Base-by-base conservation (phyloP, 2,329 filamentous ascomycete species). In the Ophiocordyceps camponoti-leonardi region DNA sequence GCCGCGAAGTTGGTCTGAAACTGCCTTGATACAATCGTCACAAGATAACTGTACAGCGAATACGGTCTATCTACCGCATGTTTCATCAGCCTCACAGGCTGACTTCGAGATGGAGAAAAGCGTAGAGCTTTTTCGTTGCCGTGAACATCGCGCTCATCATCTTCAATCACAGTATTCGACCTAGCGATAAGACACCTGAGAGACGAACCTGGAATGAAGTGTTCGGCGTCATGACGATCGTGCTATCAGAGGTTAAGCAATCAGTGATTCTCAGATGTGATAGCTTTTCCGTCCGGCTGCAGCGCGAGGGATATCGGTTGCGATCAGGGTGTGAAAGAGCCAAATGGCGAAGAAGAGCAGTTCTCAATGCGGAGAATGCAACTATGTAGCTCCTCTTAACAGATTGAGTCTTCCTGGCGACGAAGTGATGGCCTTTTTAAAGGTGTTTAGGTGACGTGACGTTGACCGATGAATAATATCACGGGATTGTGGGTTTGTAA, bases 41-140 rank as follows among this genome's bases (percentile, higher is more conserved):
- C 92, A 96, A 65, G 81, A 86, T 71, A 96, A 81, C 46, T 87
- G 88, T 54, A 96, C 92, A 51, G 90, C 87, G 64, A 96, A 96
- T 52, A 90, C 82, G 49, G 90, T 94, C 83, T 96, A 52, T 53
- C 52, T 58, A 57, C 49, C 50, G 48, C 51, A 45, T 45, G 56
- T 62, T 59, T 61, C 60, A 62, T 64, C 56, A 64, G 61, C 31
- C 19, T 33, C 18, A 41, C 35, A 16, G 22, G 14, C 35, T 22
- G 40, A 20, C 14, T 39, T 39, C 33, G n/a, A 35, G 6, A 8
- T 7, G 13, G n/a, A 18, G 35, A 18, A 18, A n/a, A 3, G 35
- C 11, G 35, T n/a, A n/a, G 20, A n/a, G 14, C 35, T 39, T 20
- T 39, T 20, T 8, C 35, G 10, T 39, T 20, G 35, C 35, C n/a